Evolutionary conservation across 495 filamentous ascomycete species (phyloP), one percentile per base, ranked within the genome.

Genomic region (Xylaria sp.): DNA sequence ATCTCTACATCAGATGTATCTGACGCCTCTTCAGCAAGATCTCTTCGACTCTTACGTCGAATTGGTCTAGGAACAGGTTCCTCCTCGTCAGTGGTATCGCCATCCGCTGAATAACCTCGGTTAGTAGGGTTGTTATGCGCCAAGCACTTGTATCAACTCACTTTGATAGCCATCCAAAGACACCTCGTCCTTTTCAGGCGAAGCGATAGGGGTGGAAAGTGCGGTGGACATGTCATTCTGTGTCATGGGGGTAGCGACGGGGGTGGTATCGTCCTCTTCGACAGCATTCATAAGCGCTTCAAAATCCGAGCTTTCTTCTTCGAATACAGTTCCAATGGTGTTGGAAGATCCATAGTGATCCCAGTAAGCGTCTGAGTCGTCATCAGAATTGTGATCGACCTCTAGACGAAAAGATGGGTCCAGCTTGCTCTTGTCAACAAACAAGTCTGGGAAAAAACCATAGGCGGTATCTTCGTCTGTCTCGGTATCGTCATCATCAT

Each of bases 11-110:
- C 77, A 64, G 85, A 84, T 53, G 82, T 85, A 43, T 84, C 83
- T 5, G 83, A 86, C 46, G 77, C 80, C 21, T 79, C 75, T 66
- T 80, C 82, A 33, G 73, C 72, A 29, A 72, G 37, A 67, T 77
- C 74, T 48, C 81, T 80, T 72, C 83, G 77, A 75, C 83, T 79
- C 74, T 87, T 90, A 70, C 87, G 86, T 46, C 90, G 90, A 84
- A 77, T 84, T 79, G 74, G 73, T 24, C 81, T 83, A 68, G 85
- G 88, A 59, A 89, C 89, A 7, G 90, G 82, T 66, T 94, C 93
- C 82, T 95, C 93, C 75, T 95, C 93, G 65, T 79, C 77, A 73
- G 93, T 95, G 46, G 93, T 95, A 73, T 94, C 93, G 66, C 93
- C 92, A 82, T 95, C 93, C 78, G 91, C 92, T 95, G 81, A 40